These are phyloP conservation scores for Botryotinia convoluta DNA, from an alignment of 2,329 filamentous ascomycete genomes.

Conservation along the genomic window DNA sequence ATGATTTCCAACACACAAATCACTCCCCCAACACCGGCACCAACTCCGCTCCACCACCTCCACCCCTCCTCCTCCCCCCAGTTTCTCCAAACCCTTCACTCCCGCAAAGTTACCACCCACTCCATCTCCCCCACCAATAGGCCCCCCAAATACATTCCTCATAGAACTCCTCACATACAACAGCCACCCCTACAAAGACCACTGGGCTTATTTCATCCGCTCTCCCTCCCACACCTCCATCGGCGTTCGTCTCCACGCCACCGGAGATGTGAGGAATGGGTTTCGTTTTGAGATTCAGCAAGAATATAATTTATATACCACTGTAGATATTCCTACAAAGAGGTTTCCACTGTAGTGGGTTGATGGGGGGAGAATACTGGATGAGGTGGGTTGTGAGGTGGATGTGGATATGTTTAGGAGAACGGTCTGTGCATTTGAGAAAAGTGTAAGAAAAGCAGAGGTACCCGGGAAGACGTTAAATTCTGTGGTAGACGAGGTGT, in stretches of 20 bases:
- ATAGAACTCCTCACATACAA: neutral
- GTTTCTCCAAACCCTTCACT: neutral
- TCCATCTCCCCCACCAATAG: neutral
- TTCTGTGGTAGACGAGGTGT: neutral
- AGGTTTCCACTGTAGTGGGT: neutral
- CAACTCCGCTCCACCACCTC: neutral
- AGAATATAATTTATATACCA: neutral
- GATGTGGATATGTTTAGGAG: neutral
- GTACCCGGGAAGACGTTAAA: neutral
- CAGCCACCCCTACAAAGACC: neutral
- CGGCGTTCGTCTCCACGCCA: neutral
- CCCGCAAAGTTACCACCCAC: neutral
- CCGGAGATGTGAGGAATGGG: neutral
- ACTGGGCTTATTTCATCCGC: neutral
- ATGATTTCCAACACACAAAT: neutral
- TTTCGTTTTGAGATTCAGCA: neutral
- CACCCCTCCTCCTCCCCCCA: neutral
- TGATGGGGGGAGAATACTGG: neutral
- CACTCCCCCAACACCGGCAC: neutral
- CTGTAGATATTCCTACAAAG: neutral
- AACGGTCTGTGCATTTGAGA: neutral
- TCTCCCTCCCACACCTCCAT: neutral
- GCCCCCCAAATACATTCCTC: neutral
- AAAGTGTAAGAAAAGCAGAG: neutral
- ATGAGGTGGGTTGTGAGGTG: rapidly evolving